A percentile compares a stretch with the other conserved stretches of the same genome.
Evolutionary conservation across 2,329 filamentous ascomycete genomes (phyloP).

Genomic region (Malbranchea cinnamomea): DNA sequence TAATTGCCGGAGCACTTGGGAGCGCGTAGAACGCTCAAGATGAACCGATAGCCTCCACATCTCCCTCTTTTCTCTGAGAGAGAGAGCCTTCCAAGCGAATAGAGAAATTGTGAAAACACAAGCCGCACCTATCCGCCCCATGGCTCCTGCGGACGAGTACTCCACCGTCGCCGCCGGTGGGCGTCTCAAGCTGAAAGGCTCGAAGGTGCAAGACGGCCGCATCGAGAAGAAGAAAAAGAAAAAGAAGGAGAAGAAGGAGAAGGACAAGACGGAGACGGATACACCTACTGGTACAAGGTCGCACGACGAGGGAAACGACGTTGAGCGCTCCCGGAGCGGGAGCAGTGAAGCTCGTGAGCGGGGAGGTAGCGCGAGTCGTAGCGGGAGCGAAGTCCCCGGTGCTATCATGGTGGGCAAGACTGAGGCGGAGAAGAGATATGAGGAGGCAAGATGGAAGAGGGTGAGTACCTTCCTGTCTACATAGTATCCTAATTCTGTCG

Average conservation of each 20-base stretch:
- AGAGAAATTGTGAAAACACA: too few relatives aligned
- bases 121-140: neutral
- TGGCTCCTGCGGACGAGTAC: slow-evolving; percentile 8
- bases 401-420: slow-evolving; percentile 49
- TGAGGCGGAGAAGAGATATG: slow-evolving; percentile 65
- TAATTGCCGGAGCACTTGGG: too few relatives aligned
- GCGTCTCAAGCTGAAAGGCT: slow-evolving; percentile 74
- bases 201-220: slow-evolving; percentile 40
- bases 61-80: too few relatives aligned
- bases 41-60: too few relatives aligned
- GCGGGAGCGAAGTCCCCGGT: slow-evolving; percentile 12
- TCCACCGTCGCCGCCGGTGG: slow-evolving; percentile 42
- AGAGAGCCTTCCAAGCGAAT: too few relatives aligned
- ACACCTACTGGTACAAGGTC: slow-evolving; percentile 1
- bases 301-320: neutral
- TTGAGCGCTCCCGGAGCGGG: neutral
- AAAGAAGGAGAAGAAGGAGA: slow-evolving; percentile 15
- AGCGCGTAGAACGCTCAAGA: too few relatives aligned
- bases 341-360: slow-evolving; percentile 12
- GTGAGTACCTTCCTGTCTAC: slow-evolving; percentile 35
- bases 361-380: slow-evolving; percentile 4
- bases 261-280: slow-evolving; percentile 6
- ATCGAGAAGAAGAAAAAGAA: slow-evolving; percentile 11
- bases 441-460: slow-evolving; percentile 67
- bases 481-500: slow-evolving; percentile 1